Percentiles rank a stretch among this genome's conserved stretches.
phyloP scores from a whole-genome alignment of 495 filamentous ascomycete species.

The Penicillium cataractarum region DNA sequence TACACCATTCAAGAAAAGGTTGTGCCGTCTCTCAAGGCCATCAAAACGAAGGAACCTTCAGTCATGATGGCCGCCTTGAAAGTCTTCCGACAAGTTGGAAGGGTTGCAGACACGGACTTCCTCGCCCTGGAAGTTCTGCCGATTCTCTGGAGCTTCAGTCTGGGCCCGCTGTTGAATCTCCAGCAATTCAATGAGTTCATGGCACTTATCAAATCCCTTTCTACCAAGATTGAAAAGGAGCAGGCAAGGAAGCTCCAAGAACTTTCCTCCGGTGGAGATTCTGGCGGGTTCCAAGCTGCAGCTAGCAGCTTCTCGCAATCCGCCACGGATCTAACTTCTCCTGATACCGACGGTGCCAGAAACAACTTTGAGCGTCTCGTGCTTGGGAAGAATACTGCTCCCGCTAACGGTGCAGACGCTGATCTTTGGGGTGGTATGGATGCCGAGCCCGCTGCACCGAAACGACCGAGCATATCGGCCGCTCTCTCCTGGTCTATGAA shows the following conservation, averaged over 20 bases:
- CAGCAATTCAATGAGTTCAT: constrained; percentile 89
- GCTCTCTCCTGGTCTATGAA: constrained; percentile 54
- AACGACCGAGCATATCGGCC: constrained; percentile 36
- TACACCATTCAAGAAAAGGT: constrained; percentile 98
- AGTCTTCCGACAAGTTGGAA: constrained; percentile 81
- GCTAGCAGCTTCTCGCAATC: constrained; percentile 33
- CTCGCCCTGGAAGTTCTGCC: constrained; percentile 90
- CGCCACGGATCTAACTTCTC: constrained; percentile 25
- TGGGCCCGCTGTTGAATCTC: constrained; percentile 86
- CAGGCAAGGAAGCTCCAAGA: constrained; percentile 87
- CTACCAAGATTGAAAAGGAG: constrained; percentile 79
- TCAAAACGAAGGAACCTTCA: constrained; percentile 96
- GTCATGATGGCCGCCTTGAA: constrained; percentile 94
- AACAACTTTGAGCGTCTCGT: constrained; percentile 87
- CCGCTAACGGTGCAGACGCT: constrained; percentile 37
- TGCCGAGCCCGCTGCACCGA: constrained; percentile 35
- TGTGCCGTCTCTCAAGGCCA: constrained; percentile 83
- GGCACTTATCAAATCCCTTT: constrained; percentile 79
- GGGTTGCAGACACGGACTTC: constrained; percentile 85
- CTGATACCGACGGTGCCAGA: constrained; percentile 49
- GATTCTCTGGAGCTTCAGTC: constrained; percentile 85
- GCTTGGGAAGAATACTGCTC: constrained; percentile 58
- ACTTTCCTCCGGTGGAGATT: constrained; percentile 58
- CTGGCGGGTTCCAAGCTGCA: constrained; percentile 42
- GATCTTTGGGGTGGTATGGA: constrained; percentile 41